Conservation (phyloP, 1,284 basidiomycete genomes). For the Heliocybe sulcata region DNA sequence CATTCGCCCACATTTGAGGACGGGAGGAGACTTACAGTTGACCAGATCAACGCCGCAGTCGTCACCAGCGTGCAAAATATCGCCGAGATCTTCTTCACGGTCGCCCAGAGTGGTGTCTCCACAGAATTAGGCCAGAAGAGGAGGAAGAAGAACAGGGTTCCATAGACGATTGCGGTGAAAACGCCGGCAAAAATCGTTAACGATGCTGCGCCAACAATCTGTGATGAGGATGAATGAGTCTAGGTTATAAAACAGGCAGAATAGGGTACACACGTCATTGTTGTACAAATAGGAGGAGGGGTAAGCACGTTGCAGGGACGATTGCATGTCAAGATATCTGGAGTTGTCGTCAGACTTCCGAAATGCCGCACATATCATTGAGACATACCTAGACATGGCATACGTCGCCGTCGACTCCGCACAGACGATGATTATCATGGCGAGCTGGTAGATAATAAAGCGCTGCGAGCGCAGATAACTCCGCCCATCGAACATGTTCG, state of each 20-base stretch:
- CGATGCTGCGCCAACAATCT: conserved; percentile 1
- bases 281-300: conserved; percentile 4
- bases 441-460: conserved; percentile 6
- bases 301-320: background rate
- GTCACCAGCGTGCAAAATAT: conserved; percentile 1
- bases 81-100: conserved; percentile 1
- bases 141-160: conserved; percentile 7
- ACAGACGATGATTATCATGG: conserved; percentile 4
- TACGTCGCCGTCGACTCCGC: conserved; percentile 6
- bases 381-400: conserved; percentile 1
- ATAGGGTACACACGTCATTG: background rate
- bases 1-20: background rate
- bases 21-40: background rate
- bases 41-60: background rate
- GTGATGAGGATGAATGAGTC: background rate
- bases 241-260: background rate
- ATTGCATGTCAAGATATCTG: conserved; percentile 5
- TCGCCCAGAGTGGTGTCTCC: conserved; percentile 1
- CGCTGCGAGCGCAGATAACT: conserved; percentile 2
- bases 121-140: conserved; percentile 4
- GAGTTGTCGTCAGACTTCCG: background rate
- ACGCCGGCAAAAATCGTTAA: conserved; percentile 6
- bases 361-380: background rate
- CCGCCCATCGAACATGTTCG: conserved; percentile 4
- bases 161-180: conserved; percentile 5